These are phyloP conservation scores for Beta corolliflora DNA, from an alignment of 179 eudicot genomes.

Conservation along the genomic window DNA sequence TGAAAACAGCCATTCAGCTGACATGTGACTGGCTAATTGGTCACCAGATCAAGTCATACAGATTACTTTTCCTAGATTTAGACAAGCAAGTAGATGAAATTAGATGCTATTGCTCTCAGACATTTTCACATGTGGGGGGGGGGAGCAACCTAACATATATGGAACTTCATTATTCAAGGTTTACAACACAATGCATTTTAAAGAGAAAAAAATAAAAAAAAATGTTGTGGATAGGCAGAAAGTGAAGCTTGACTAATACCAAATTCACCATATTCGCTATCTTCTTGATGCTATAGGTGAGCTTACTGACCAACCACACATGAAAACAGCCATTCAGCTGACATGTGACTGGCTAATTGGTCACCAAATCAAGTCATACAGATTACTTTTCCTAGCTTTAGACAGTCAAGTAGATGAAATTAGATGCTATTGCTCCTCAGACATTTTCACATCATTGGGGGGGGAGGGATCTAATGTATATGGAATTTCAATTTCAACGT, in stretches of 20 bases:
- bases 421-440: no score
- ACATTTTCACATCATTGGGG: no score
- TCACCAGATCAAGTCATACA: slow-evolving; percentile 12
- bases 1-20: slow-evolving; percentile 24
- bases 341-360: slow-evolving; percentile 46
- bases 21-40: slow-evolving; percentile 46
- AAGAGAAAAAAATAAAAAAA: no score
- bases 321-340: slow-evolving; percentile 24
- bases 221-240: slow-evolving; percentile 5
- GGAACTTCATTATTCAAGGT: not conserved
- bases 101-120: no score
- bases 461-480: no score
- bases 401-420: not conserved
- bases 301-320: slow-evolving; percentile 45
- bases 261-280: slow-evolving; percentile 20
- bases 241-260: slow-evolving; percentile 16
- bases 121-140: no score
- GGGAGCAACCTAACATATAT: no score
- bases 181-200: not conserved
- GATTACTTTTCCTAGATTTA: no score
- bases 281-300: slow-evolving; percentile 23
- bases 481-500: not conserved
- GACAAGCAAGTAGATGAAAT: not conserved
- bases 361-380: slow-evolving; percentile 14
- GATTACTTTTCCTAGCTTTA: no score